Evolutionary conservation across 2,329 filamentous ascomycete species (phyloP), one percentile per base, ranked within the genome.

Genomic region (Colletotrichum magnum): DNA sequence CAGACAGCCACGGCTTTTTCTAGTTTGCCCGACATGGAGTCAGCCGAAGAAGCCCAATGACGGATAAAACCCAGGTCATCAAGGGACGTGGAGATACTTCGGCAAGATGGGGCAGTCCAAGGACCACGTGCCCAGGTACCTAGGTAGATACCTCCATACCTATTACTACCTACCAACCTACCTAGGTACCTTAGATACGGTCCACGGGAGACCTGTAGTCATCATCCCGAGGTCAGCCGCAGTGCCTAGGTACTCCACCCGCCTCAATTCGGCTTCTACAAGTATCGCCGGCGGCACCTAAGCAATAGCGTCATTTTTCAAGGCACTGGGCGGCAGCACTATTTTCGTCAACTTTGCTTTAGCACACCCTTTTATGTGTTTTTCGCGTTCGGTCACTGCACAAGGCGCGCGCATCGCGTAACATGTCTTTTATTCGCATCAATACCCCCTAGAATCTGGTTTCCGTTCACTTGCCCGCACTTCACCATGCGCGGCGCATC

Each of bases 271-370:
- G 62, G 63, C 67, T 39, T 21, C 64, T 69, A 53, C 64, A 64
- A 52, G 67, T 56, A 57, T 64, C 67, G 67, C 62, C 62, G 36
- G 62, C 51, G 50, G 50, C n/a, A 57, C 28, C 28, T 9, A 32
- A 63, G 62, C 67, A 62, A 69, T 61, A 69, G 67, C 62, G 66
- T 69, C 66, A 69, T 69, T 60, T 67, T 66, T n/a, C 36, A 7
- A 21, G 36, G 43, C 53, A 41, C 62, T 24, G 43, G 43, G 41
- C 43, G 39, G 43, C 39, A 13, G 48, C 48, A 36, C 48, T 65
- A 21, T 56, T 66, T 69, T 53, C 52, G 67, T 67, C 15, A 26
- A 6, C 9, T 50, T 21, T 9, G 7, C 21, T 24, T 21, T 61
- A 36, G 15, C 18, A 53, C 58, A 47, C 60, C 21, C 16, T 51